Conservation (phyloP, 306 rosid species). For the Arachis hypogaea region DNA sequence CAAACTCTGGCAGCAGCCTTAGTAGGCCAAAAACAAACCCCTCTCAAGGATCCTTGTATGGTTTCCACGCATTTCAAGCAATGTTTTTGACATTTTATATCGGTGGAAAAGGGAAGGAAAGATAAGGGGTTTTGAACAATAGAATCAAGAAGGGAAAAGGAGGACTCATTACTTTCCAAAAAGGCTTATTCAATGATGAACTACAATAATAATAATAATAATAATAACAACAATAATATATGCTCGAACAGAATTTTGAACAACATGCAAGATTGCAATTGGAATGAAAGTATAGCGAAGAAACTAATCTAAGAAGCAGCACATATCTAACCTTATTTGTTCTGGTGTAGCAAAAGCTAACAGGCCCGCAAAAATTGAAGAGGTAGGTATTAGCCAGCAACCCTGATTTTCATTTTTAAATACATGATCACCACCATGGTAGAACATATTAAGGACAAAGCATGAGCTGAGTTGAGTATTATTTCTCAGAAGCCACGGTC, state of each 20-base stretch:
- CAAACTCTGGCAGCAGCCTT: no score
- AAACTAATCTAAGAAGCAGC: constrained; percentile 38
- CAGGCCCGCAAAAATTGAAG: constrained; percentile 41
- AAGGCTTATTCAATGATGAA: neutral
- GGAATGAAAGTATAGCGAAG: constrained; percentile 28
- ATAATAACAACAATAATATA: neutral
- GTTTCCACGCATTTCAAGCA: neutral
- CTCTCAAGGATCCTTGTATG: neutral
- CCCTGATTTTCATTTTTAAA: constrained; percentile 39
- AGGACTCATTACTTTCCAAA: neutral
- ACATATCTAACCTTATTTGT: constrained; percentile 41
- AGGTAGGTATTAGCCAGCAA: constrained; percentile 41
- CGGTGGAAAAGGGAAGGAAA: no score
- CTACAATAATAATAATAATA: constrained; percentile 3
- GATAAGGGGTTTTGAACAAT: neutral
- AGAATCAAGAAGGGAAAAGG: neutral
- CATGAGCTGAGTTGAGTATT: constrained; percentile 34
- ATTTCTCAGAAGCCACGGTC: constrained; percentile 48
- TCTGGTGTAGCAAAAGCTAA: constrained; percentile 39
- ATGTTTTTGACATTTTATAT: no score
- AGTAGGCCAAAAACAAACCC: neutral
- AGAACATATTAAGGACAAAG: constrained; percentile 40
- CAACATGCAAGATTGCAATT: constrained; percentile 20
- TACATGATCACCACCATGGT: constrained; percentile 43
- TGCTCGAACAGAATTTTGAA: constrained; percentile 30